Base-by-base conservation (phyloP, 1,284 basidiomycete species). In the Ceratobasidium sp. region DNA sequence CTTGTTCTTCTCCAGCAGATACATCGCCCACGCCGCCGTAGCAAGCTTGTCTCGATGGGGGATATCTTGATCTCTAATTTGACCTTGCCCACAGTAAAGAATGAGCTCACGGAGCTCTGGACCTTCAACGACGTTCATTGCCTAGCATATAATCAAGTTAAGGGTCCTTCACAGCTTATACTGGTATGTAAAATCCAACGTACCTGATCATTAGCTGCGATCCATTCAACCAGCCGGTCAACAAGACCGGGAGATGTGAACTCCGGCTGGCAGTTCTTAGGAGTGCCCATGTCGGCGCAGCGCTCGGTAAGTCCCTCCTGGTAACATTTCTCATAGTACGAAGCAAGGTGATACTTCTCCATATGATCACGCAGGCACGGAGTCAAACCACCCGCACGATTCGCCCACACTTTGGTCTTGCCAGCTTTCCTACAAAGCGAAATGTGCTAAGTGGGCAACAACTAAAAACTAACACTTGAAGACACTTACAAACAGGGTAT, bases 41-140 rank as follows among this genome's bases (percentile, higher is more conserved):
- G 62, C 53, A 17, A 75, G 60, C 45, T 66, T 64, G 50, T 53
- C 64, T 7, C 50, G 63, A 57, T 75, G 73, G 7, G 73, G 73
- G 36, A 75, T 56, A 17, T 75, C 73, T 5, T 44, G 22, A 24
- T 74, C 73, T n/a, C 45, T 33, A n/a, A 66, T 45, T n/a, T n/a
- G 14, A 3, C 48, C 36, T 11, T 48, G 33, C 4, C 64, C 51
- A 29, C 44, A 64, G 29, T 56, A 65, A 14, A 57, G 7, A 33
- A 74, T 45, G 27, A 74, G 22, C 14, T 64, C 63, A 22, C 64
- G 48, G 29, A 74, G 56, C 56, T 74, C 73, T 9, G 47, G 24
- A 15, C 8, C 15, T 33, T 66, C 51, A 15, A 74, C 50, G 57
- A 74, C 63, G 48, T 67, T 74, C 7, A 65, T 50, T 19, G 73